A percentile compares a stretch with the other conserved stretches of the same genome.
phyloP scores from a whole-genome alignment of 305 asterid species.

The Fraxinus paxiana region DNA sequence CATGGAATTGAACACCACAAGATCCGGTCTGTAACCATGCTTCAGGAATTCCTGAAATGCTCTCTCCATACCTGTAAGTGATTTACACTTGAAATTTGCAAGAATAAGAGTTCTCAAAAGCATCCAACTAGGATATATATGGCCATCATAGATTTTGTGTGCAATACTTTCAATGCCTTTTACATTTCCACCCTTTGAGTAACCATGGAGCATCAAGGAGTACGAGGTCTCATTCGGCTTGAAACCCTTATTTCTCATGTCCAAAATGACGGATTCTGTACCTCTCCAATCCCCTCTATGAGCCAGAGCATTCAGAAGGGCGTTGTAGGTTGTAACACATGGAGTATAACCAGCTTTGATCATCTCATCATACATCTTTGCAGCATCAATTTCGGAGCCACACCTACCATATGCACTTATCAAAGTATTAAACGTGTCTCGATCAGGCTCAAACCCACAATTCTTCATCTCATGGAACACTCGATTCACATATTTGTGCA shows the following conservation, averaged over 20 bases:
- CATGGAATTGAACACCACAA: constrained; percentile 77
- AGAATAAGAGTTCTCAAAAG: constrained; percentile 73
- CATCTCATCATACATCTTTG: constrained; percentile 74
- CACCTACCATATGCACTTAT: constrained; percentile 86
- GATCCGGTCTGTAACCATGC: constrained; percentile 74
- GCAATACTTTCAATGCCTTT: constrained; percentile 75
- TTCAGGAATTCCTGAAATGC: constrained; percentile 74
- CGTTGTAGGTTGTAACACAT: constrained; percentile 73
- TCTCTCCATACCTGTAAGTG: constrained; percentile 79
- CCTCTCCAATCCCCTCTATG: constrained; percentile 78
- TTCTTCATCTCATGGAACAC: constrained; percentile 81
- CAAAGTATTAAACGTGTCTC: constrained; percentile 82
- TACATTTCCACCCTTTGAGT: constrained; percentile 73
- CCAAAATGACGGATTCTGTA: constrained; percentile 58
- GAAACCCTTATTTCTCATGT: constrained; percentile 75
- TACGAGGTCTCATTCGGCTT: constrained; percentile 77
- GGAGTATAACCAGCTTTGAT: constrained; percentile 75
- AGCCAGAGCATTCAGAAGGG: constrained; percentile 80
- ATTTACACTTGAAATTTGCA: constrained; percentile 73
- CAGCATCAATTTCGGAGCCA: constrained; percentile 64
- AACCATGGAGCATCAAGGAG: constrained; percentile 75
- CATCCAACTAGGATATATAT: constrained; percentile 83
- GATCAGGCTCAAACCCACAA: constrained; percentile 82
- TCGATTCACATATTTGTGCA: constrained; percentile 37
- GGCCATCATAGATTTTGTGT: constrained; percentile 68